These are phyloP conservation scores for Symmetrospora coprosmae DNA, from an alignment of 768 basidiomycete genomes.

Conservation along the genomic window DNA sequence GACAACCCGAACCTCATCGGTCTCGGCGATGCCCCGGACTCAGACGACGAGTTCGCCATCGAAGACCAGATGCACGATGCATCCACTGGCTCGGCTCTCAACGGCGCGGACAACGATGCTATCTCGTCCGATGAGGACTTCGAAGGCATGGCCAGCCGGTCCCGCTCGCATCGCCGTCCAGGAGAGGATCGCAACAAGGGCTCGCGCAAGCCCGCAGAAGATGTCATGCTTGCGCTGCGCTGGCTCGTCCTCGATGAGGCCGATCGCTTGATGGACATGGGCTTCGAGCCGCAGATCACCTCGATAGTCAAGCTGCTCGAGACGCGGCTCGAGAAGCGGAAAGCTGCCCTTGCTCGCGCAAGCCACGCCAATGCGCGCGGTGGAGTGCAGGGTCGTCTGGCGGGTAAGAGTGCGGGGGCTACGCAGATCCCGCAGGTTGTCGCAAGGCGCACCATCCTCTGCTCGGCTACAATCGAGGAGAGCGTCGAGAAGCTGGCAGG, in stretches of 20 bases:
- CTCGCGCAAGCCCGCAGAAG: neutral
- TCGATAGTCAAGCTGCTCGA: conserved; percentile 79
- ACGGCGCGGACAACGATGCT: neutral
- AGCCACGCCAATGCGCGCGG: conserved; percentile 36
- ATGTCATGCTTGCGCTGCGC: conserved; percentile 37
- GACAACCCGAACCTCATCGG: neutral
- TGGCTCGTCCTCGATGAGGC: conserved; percentile 97
- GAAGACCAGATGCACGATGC: conserved; percentile 11
- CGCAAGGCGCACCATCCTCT: conserved; percentile 64
- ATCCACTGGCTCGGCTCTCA: neutral
- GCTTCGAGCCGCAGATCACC: conserved; percentile 87
- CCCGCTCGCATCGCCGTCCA: conserved; percentile 18
- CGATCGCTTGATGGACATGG: conserved; percentile 91
- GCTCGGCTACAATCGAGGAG: conserved; percentile 90
- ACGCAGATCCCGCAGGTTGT: conserved; percentile 17
- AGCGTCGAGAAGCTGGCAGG: conserved; percentile 90
- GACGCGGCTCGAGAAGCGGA: conserved; percentile 42
- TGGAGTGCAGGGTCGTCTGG: conserved; percentile 56
- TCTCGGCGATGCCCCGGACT: neutral
- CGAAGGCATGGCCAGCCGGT: conserved; percentile 18
- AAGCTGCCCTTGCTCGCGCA: conserved; percentile 47
- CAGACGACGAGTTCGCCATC: conserved; percentile 21
- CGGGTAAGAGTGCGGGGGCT: conserved; percentile 37
- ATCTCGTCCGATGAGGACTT: conserved; percentile 21
- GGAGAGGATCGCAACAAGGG: neutral